Evolutionary conservation across 305 asterid species (phyloP).

Genomic region (Andrographis paniculata): DNA sequence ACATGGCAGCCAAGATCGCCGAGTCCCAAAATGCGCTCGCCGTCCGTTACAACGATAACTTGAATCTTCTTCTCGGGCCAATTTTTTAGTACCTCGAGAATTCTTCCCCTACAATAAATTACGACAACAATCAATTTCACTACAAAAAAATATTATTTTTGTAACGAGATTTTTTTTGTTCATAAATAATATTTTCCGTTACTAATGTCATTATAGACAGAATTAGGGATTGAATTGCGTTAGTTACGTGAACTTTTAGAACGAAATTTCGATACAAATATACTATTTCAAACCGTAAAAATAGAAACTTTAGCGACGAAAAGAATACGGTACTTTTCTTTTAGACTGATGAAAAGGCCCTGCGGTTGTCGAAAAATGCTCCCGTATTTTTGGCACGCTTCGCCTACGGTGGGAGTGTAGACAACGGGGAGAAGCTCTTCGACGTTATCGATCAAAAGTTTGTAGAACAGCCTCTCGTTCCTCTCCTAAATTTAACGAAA

Average conservation of each 20-base stretch:
- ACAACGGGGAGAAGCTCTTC: constrained; percentile 61
- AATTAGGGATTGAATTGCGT: too few species aligned
- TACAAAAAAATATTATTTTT: too few species aligned
- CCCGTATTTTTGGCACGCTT: constrained; percentile 61
- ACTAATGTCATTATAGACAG: too few species aligned
- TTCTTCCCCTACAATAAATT: constrained; percentile 59
- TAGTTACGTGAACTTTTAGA: too few species aligned
- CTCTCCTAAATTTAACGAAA: constrained; percentile 43
- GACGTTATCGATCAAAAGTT: constrained; percentile 55
- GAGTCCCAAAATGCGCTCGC: constrained; percentile 96
- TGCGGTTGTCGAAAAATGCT: constrained; percentile 48
- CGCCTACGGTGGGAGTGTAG: constrained; percentile 65
- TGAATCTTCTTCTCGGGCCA: constrained; percentile 98
- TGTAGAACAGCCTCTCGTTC: constrained; percentile 50
- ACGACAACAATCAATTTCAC: constrained; percentile 19
- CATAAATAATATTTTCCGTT: too few species aligned
- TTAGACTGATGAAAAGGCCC: constrained; percentile 52
- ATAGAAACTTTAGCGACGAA: too few species aligned
- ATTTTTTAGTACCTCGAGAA: constrained; percentile 86
- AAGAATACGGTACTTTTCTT: constrained; percentile 62
- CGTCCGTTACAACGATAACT: constrained; percentile 95
- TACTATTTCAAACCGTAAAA: too few species aligned
- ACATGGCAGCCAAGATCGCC: constrained; percentile 99
- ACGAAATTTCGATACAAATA: too few species aligned
- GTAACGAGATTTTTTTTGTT: too few species aligned